Evolutionary conservation across 169 alveolate genomes (phyloP), one percentile per base, ranked within the genome.

Genomic region (Eimeria mitis): DNA sequence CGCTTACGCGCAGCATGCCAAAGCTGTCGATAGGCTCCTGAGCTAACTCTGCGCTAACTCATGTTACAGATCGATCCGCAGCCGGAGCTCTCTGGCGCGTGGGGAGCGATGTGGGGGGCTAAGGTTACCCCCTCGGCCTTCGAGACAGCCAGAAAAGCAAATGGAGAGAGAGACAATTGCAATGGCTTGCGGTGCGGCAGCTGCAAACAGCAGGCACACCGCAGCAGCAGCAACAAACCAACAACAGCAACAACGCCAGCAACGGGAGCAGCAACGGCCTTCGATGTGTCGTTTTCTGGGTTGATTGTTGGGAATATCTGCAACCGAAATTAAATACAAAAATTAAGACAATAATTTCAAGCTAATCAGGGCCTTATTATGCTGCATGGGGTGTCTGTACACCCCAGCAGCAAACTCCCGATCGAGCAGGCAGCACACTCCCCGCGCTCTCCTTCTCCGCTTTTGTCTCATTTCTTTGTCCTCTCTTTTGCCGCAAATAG

Each of bases 121-220:
- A 40, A 28, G 75, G 28, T 7, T 13, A 28, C 7, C 75, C 9
- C 40, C 8, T n/a, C 75, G 28, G 75, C 6, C 16, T 7, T 14
- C 42, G 75, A 65, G 37, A 65, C 40, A n/a, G 37, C 4, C 23
- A 28, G 28, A 14, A 40, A 65, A 40, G 28, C 42, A n/a, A 16
- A 1, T 40, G 2, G 75, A 28, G 75, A 25, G 42, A 65, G 31
- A 59, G 3, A 0, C 40, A 23, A 0, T 7, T 65, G 75, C 14
- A 6, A 28, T 40, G 9, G 75, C 16, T 6, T 7, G 6, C 42
- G 42, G 40, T 28, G 14, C 9, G 16, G 40, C 28, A 2, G 1
- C 75, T 65, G 9, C 75, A 65, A 28, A n/a, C 40, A 65, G 75
- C 37, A 65, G 75, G 28, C 75, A 65, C 75, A 65, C 75, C 75